phyloP scores from a whole-genome alignment of 176 grass and related monocot species.

The Carex myosuroides region DNA sequence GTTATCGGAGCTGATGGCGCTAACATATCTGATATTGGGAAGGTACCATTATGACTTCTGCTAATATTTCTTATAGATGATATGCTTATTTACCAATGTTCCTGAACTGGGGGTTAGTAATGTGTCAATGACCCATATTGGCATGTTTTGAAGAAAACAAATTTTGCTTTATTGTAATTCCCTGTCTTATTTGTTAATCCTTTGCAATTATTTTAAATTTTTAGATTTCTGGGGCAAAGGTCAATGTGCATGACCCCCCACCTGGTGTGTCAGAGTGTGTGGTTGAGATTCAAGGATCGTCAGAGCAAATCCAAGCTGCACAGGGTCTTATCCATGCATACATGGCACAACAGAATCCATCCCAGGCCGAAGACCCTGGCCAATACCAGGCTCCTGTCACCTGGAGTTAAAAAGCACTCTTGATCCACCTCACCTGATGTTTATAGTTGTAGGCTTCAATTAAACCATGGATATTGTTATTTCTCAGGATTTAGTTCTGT shows the following conservation, averaged over 20 bases:
- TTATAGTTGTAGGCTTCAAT: no score
- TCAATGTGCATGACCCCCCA: slow-evolving; percentile 38
- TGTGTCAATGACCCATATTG: no score
- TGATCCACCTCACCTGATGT: no score
- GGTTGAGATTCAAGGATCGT: slow-evolving; percentile 60
- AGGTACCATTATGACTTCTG: slow-evolving; percentile 40
- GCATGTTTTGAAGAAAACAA: background rate
- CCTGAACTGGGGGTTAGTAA: no score
- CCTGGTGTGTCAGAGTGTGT: slow-evolving; percentile 38
- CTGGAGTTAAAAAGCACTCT: slow-evolving; percentile 23
- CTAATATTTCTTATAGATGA: background rate
- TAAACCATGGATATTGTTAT: no score
- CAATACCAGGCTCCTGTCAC: slow-evolving; percentile 31
- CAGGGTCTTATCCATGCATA: slow-evolving; percentile 53
- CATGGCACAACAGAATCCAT: slow-evolving; percentile 29
- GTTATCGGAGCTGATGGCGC: slow-evolving; percentile 45
- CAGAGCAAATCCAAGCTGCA: slow-evolving; percentile 56
- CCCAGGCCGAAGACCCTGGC: slow-evolving; percentile 8
- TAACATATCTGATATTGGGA: slow-evolving; percentile 63
- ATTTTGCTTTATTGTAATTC: background rate
- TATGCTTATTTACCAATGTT: no score
- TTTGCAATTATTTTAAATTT: background rate
- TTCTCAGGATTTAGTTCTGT: no score
- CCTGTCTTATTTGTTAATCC: background rate
- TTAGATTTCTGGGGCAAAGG: slow-evolving; percentile 62